Base-by-base conservation (phyloP, 805 yeast species). In the Nakazawaea populi region DNA sequence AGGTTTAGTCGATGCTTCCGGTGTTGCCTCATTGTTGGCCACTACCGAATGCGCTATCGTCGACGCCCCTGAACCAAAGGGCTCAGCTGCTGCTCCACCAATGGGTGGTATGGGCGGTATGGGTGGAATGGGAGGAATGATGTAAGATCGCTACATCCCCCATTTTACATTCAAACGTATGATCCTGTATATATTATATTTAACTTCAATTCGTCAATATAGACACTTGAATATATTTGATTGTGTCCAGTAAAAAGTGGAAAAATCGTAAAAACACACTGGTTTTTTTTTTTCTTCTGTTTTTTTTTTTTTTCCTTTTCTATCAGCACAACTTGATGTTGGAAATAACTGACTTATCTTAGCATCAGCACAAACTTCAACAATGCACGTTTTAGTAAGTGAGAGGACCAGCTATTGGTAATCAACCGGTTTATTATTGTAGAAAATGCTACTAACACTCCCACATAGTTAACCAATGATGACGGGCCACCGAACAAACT, bases 21-120 rank as follows among this genome's bases (percentile, higher is more conserved):
- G 98, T 76, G 97, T 94, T 56, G 98, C 99, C 45, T 89, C 97
- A 32, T 77, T 94, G 69, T 79, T 94, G 69, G 97, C 98, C 57
- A 92, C 98, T 53, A 92, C 99, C 57, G 99, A 94, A 76, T 95
- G 97, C 70, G 97, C 97, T 56, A 89, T 94, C 64, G 96, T 90
- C 54, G 97, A 87, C 61, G 96, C 95, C 57, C 96, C 97, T 62
- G 85, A 82, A 71, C 94, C 92, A 64, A 73, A 76, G 72, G 73
- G 72, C 57, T 71, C 82, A 53, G 79, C 79, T 57, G 79, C 79
- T 57, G 75, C 77, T 59, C 78, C 74, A 54, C 79, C 79, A 52
- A 76, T 77, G 72, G 85, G 83, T 52, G 85, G 85, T 58, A 79
- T 80, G 79, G 82, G 82, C 55, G 89, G 89, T 63, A 77, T 77